phyloP scores from a whole-genome alignment of 2,329 filamentous ascomycete species.

The Fusarium sp. region DNA sequence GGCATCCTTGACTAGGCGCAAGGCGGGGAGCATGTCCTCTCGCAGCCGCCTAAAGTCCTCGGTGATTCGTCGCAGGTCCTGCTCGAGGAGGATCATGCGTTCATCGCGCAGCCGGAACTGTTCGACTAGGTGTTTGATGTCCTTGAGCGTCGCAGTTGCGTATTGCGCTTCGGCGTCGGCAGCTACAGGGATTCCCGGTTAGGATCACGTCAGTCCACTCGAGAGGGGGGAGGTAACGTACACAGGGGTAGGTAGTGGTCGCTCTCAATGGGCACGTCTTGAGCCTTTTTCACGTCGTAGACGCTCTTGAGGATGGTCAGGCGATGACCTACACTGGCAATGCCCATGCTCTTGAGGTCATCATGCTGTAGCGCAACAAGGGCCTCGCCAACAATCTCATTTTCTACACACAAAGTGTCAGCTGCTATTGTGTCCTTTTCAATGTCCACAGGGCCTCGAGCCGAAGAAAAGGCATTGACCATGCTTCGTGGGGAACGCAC shows the following conservation, averaged over 20 bases:
- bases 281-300: constrained; percentile 95
- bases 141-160: constrained; percentile 88
- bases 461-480: background rate
- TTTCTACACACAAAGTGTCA: constrained; percentile 69
- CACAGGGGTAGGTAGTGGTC: constrained; percentile 95
- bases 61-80: constrained; percentile 83
- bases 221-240: constrained; percentile 55
- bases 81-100: constrained; percentile 84
- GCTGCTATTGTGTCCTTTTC: constrained; percentile 1
- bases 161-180: constrained; percentile 90
- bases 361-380: constrained; percentile 90
- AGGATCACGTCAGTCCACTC: constrained; percentile 38
- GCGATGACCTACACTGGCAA: constrained; percentile 91
- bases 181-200: constrained; percentile 63
- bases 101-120: constrained; percentile 92
- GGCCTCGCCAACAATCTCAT: constrained; percentile 93
- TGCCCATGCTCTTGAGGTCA: constrained; percentile 94
- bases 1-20: constrained; percentile 91
- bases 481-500: constrained; percentile 62
- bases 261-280: constrained; percentile 89
- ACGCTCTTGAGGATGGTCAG: constrained; percentile 95
- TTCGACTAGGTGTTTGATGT: constrained; percentile 90
- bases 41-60: constrained; percentile 90
- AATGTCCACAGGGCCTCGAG: background rate
- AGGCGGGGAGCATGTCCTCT: constrained; percentile 90